Conservation (phyloP, 495 filamentous ascomycete species). For the Xylaria venustula region DNA sequence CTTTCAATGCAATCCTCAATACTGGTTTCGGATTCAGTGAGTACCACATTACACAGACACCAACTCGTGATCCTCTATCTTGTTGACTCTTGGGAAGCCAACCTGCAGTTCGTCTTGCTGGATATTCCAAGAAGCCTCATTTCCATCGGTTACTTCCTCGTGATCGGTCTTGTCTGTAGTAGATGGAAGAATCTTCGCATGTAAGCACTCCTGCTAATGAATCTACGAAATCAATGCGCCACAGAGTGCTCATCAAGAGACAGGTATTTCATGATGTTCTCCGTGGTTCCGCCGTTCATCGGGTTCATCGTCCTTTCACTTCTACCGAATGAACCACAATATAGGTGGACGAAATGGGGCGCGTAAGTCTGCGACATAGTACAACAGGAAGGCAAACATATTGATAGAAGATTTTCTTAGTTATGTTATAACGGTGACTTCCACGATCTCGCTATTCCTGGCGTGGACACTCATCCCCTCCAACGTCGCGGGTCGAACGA, state of each 20-base stretch:
- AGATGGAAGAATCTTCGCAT: conserved; percentile 29
- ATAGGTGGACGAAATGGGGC: conserved; percentile 32
- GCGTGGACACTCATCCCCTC: conserved; percentile 34
- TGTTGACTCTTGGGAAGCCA: conserved; percentile 14
- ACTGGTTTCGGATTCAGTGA: conserved; percentile 42
- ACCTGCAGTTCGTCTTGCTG: conserved; percentile 29
- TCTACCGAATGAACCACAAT: conserved; percentile 30
- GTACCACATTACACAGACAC: conserved; percentile 13
- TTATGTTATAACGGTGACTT: conserved; percentile 29
- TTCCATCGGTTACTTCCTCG: conserved; percentile 28
- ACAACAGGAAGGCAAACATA: neutral
- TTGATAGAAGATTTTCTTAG: neutral
- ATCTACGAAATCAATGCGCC: neutral
- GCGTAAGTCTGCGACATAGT: conserved; percentile 19
- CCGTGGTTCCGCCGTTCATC: conserved; percentile 26
- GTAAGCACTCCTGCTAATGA: conserved; percentile 13
- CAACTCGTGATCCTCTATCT: neutral
- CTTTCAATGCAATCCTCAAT: conserved; percentile 49
- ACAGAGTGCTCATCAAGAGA: neutral
- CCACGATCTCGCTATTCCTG: conserved; percentile 23
- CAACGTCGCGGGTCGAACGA: conserved; percentile 32
- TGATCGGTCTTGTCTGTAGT: conserved; percentile 27
- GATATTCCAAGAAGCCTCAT: conserved; percentile 28
- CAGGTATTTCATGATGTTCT: conserved; percentile 34
- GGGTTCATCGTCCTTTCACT: conserved; percentile 30